Evolutionary conservation across 805 yeast genomes (phyloP), one percentile per base, ranked within the genome.

Genomic region (Candida maltosa): DNA sequence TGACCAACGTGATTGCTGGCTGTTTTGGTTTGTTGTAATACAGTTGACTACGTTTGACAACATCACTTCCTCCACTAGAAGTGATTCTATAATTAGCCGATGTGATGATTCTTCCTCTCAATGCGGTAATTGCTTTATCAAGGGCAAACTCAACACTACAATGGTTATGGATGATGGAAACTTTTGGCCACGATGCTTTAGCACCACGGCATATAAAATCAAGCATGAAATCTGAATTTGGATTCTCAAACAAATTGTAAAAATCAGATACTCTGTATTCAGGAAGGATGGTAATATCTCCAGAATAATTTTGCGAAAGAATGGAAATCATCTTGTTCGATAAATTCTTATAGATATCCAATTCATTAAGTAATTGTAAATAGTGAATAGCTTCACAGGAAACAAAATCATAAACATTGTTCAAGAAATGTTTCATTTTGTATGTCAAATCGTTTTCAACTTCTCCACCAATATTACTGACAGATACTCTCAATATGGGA

Each of bases 231-330:
- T 78, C 85, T 0, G 84, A 80, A 0, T 89, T 75, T 2, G 99
- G 99, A 51, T 93, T 91, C 15, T 74, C 71, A 46, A 93, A 69
- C 21, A 93, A 56, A 38, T 76, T 78, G 24, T 70, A 59, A 32
- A 86, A 62, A 42, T 87, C 88, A 1, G 68, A 46, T 34, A 78
- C 58, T 25, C 71, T 64, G 39, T 84, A 66, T 32, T 83, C 85
- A 0, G 97, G 98, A 29, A 94, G 58, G 30, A 93, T 88, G 1
- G 97, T 93, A 26, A 93, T 83, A 56, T 93, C 95, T 1, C 98
- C 99, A 9, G 89, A 80, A 55, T 93, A 93, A 42, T 80, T 80
- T 52, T 93, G 98, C 0, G 89, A 75, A 14, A 93, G 56, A 3
- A 93, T 75, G 1, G 95, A 81, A 28, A 82, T 75, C 29, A 85